Conservation (phyloP, 2,329 filamentous ascomycete genomes). For the Ophiostoma fasciatum region DNA sequence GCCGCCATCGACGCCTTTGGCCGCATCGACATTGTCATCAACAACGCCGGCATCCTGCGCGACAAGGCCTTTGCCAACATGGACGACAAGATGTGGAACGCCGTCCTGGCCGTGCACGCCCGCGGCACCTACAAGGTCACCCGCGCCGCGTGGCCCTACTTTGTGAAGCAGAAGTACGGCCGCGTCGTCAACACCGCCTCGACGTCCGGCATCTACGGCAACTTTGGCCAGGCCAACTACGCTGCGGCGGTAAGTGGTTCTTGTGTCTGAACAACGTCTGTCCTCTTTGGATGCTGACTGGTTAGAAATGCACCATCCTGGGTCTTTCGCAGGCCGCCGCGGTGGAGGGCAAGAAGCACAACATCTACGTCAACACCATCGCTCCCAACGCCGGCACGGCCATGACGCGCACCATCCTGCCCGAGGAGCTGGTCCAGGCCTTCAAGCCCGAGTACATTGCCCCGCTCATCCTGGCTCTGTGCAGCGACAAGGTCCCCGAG, state of each 20-base stretch:
- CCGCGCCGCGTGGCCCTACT: slow-evolving; percentile 94
- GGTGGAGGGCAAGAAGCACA: slow-evolving; percentile 88
- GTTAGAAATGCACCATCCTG: slow-evolving; percentile 75
- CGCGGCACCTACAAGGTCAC: slow-evolving; percentile 92
- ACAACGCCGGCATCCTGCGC: slow-evolving; percentile 94
- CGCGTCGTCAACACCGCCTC: slow-evolving; percentile 94
- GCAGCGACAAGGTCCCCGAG: slow-evolving; percentile 72
- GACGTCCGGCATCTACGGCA: slow-evolving; percentile 95
- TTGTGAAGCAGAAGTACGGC: slow-evolving; percentile 97
- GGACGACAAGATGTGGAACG: slow-evolving; percentile 86
- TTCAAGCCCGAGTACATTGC: slow-evolving; percentile 99
- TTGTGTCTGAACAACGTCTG: no score
- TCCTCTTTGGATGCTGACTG: not conserved
- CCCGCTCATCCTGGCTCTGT: slow-evolving; percentile 74
- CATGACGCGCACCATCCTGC: slow-evolving; percentile 89
- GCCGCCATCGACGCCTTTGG: slow-evolving; percentile 86
- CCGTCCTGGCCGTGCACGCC: slow-evolving; percentile 83
- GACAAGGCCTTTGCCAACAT: slow-evolving; percentile 98
- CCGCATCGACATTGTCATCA: slow-evolving; percentile 86
- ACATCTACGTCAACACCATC: slow-evolving; percentile 96
- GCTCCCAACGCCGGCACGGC: slow-evolving; percentile 92
- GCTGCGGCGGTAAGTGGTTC: slow-evolving; percentile 54
- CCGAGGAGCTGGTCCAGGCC: slow-evolving; percentile 93
- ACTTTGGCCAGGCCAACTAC: slow-evolving; percentile 98
- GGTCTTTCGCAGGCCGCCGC: slow-evolving; percentile 90